Base-by-base conservation (phyloP, 192 early-diverging fungal species). In the Coemansia sp. region DNA sequence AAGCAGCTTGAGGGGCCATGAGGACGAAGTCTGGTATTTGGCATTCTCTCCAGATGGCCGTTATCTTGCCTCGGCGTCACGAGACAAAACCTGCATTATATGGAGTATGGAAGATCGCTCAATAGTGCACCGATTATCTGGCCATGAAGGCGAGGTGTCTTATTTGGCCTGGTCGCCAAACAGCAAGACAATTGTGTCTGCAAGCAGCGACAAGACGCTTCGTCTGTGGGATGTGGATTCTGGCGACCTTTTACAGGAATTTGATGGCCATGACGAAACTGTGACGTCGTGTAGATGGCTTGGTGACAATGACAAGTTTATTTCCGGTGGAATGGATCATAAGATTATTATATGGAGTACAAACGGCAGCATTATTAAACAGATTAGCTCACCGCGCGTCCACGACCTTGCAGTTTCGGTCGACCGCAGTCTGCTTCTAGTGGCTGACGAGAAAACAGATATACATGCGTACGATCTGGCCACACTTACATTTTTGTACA, bases 1-100 rank as follows among this genome's bases (percentile, higher is more conserved):
- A 57, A 87, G 87, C 36, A 78, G 68, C 32, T 75, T 90, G 30
- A 87, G 83, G 54, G 89, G 88, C 14, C 97, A 98, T 81, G 71
- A 73, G 0, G 93, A 97, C 75, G 95, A 98, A 80, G 95, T 98
- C 7, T 98, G 97, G 97, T 93, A 92, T 67, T 82, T 98, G 57
- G 85, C 89, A 4, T 99, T 97, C 71, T 97, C 95, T 6, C 90
- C 92, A 39, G 84, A 93, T 69, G 96, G 95, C 51, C 81, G 75
- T 61, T 91, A 88, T 67, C 80, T 99, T 25, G 97, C 94, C 17
- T 98, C 97, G 2, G 92, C 90, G 17, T 96, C 96, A 29, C 88
- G 87, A 61, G 97, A 99, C 82, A 85, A 85, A 22, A 90, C 88
- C 3, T 88, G 88, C 59, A 94, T 93, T 32, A 89, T 99, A 54